Evolutionary conservation across 805 yeast species (phyloP).

Genomic region (Kurtzmaniella fragi): DNA sequence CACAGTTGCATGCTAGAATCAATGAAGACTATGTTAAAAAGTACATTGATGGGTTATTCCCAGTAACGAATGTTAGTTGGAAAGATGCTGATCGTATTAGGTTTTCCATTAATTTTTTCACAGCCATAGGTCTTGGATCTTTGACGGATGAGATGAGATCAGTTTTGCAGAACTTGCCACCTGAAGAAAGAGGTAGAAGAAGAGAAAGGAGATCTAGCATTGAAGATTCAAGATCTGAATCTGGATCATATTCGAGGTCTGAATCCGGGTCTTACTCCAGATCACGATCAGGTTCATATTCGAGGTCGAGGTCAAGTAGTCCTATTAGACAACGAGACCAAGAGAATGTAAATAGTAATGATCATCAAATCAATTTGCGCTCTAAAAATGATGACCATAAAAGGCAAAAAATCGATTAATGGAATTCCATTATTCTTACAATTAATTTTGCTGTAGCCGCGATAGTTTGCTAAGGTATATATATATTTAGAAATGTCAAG

Average conservation of each 20-base stretch:
- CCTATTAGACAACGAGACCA: no score
- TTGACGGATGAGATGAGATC: slow-evolving; percentile 81
- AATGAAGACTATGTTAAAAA: slow-evolving; percentile 48
- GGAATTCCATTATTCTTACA: no score
- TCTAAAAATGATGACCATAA: no score
- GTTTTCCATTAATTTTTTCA: slow-evolving; percentile 84
- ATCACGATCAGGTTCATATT: slow-evolving; percentile 1
- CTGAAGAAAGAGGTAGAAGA: slow-evolving; percentile 4
- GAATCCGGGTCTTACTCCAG: background rate
- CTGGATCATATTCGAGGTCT: background rate
- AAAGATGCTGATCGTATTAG: slow-evolving; percentile 49
- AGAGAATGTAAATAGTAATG: no score
- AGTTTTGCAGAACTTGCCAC: slow-evolving; percentile 31
- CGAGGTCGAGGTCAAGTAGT: slow-evolving; percentile 1
- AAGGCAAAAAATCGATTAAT: no score
- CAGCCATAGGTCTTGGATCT: slow-evolving; percentile 85
- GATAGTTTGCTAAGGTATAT: no score
- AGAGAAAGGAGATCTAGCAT: background rate
- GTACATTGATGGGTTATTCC: slow-evolving; percentile 58
- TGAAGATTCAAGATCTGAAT: background rate
- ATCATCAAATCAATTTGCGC: no score
- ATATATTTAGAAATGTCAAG: no score
- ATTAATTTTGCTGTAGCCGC: no score
- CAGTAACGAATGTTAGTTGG: slow-evolving; percentile 30
- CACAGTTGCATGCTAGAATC: slow-evolving; percentile 40